Conservation (phyloP, 768 basidiomycete genomes). For the Paxillus ammoniavirescens region DNA sequence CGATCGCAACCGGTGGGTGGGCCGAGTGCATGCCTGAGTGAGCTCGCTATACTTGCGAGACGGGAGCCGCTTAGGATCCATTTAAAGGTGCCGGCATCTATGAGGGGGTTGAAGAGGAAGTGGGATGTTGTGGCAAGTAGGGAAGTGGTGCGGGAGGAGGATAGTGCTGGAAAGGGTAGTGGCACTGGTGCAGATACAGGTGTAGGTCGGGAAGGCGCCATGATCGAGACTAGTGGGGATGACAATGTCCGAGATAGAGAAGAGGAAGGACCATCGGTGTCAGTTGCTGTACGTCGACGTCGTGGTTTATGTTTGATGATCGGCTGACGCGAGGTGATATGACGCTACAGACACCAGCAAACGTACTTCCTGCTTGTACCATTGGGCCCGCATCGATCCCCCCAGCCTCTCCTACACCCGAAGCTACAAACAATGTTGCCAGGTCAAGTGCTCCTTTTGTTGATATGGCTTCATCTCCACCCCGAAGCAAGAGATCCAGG, state of each 20-base stretch:
- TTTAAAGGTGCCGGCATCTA: conserved; percentile 4
- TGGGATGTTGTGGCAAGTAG: not conserved
- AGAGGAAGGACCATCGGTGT: not conserved
- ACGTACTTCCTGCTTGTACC: not conserved
- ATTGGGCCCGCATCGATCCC: not conserved
- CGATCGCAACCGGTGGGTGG: conserved; percentile 13
- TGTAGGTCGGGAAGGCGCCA: not conserved
- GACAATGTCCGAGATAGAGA: not conserved
- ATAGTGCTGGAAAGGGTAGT: not conserved
- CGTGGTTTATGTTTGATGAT: not conserved
- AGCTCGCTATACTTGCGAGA: conserved; percentile 17
- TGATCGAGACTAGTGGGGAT: not conserved
- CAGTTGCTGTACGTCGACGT: conserved; percentile 1
- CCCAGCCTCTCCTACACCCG: not conserved
- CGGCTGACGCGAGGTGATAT: not conserved
- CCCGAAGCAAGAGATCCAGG: conserved; percentile 2
- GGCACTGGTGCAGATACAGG: not conserved
- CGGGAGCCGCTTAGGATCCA: conserved; percentile 10
- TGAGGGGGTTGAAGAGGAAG: conserved; percentile 17
- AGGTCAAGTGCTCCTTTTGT: not conserved
- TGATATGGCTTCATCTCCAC: not conserved
- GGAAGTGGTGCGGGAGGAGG: not conserved
- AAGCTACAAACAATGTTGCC: not conserved
- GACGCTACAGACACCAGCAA: not conserved
- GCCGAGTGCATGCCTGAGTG: conserved; percentile 15